Evolutionary conservation across 805 yeast species (phyloP), one percentile per base, ranked within the genome.

Genomic region (Nakazawaea holstii): DNA sequence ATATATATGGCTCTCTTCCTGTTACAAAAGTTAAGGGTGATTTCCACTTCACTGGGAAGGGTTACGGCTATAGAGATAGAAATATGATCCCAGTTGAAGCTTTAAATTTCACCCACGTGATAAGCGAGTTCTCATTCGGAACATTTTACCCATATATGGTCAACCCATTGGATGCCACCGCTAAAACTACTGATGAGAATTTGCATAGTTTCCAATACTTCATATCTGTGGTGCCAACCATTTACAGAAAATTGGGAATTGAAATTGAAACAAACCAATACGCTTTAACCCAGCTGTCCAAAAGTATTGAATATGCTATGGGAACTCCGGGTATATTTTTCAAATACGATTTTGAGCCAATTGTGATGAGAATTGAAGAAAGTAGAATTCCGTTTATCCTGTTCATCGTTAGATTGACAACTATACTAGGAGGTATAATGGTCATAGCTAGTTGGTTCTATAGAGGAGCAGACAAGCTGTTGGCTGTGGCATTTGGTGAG

Each of bases 101-200:
- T 20, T 66, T 87, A 49, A 87, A 92, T 59, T 85, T 92, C 60
- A 77, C 96, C 1, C 99, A 94, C 65, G 79, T 80, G 5, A 83
- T 94, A 50, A 78, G 79, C 50, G 98, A 92, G 63, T 79, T 90
- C 52, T 89, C 97, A 9, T 92, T 83, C 66, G 99, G 99, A 11
- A 87, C 80, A 33, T 90, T 85, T 64, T 90, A 80, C 59, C 97
- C 99, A 3, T 84, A 77, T 55, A 73, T 91, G 52, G 75, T 84
- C 55, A 92, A 92, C 59, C 95, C 97, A n/a, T 73, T 94, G 53
- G 98, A 94, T 62, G 73, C 72, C 41, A 83, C 92, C 0, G 84
- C 80, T 0, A 78, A 82, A 54, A 61, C 65, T 14, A 74, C 89
- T 1, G 68, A 70, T 0, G 70, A 75, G 2, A 68, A 73, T 20